Base-by-base conservation (phyloP, 805 yeast species). In the Starmerella khaoyaiensis region DNA sequence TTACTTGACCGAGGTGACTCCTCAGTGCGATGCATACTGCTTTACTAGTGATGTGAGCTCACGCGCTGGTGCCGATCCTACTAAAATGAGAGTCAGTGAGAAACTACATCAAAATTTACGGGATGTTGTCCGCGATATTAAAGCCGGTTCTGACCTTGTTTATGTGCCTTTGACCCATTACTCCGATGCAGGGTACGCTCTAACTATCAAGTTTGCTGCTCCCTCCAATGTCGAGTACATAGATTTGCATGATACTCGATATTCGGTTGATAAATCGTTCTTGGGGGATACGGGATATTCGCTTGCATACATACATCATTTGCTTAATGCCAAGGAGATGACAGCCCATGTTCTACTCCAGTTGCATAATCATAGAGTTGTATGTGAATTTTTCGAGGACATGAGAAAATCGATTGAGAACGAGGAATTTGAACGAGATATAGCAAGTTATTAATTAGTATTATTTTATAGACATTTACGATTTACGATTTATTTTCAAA, bases 241-340 rank as follows among this genome's bases (percentile, higher is more conserved):
- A 20, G 58, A 61, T 33, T 45, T 63, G 31, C 53, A 61, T 52
- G 54, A 56, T 14, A 38, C 45, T 12, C 26, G 43, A 37, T 61
- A 49, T 41, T 46, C 42, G 7, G 47, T 50, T 4, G 64, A 61
- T 36, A 47, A 54, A 48, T 23, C 48, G 1, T 39, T 47, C 10
- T 33, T 63, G 20, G 55, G 54, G 1, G 30, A 31, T 9, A 37
- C 48, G 16, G 41, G 47, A 28, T 58, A 59, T 33, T 49, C 57
- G 39, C 41, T 58, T 16, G 66, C 67, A 11, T 64, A 64, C 43
- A 39, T 64, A n/a, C 65, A 63, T 31, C 68, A 64, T 41, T 46
- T 64, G 19, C 51, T 64, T 21, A 40, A 56, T 23, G 67, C 66
- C 8, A 47, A 48, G 14, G 68, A 64, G 44, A 64, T 64, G 68